Base-by-base conservation (phyloP, 345 rosid species). In the Excoecaria agallocha region DNA sequence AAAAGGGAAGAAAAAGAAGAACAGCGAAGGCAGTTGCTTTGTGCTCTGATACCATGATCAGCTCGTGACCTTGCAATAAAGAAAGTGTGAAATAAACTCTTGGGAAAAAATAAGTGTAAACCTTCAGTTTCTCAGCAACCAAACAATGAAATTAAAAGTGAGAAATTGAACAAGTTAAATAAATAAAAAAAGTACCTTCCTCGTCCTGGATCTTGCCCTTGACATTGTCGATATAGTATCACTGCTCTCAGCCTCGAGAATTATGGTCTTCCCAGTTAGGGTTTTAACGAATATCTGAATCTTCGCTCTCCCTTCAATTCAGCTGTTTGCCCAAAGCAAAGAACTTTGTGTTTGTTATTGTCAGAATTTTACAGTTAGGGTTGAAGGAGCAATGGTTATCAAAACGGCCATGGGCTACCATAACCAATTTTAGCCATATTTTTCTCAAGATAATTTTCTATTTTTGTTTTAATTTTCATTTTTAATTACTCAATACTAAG, bases 201-300 rank as follows among this genome's bases (percentile, higher is more conserved):
- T 94, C 91, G 85, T 91, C 94, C 79, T 93, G 97, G 82, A 93
- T 91, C 86, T 93, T 91, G n/a, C 96, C 89, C 71, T 93, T 91
- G 84, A 90, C 97, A 86, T 91, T 89, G 77, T 91, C 96, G 76
- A 93, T 89, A n/a, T n/a, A 61, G 98, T 91, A 58, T 90, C 96
- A 50, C 92, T 87, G 86, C 93, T 86, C 92, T 93, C 97, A 16
- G 90, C 97, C 85, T 93, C 95, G 80, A 93, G 97, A 37, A 97
- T 93, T 13, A 93, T 93, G 76, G 98, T 93, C 85, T 93, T 93
- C 24, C 97, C 97, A 3, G 98, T 94, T 2, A 91, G 89, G 69
- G 97, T 91, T 80, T 89, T 92, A 79, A 92, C 98, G 79, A 94
- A 94, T 5, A 94, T 93, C 93, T 94, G 96, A 96, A 91, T 91